These are phyloP conservation scores for Saccharomycopsis hybrid DNA, from an alignment of 1,139 yeast genomes.

Conservation along the genomic window DNA sequence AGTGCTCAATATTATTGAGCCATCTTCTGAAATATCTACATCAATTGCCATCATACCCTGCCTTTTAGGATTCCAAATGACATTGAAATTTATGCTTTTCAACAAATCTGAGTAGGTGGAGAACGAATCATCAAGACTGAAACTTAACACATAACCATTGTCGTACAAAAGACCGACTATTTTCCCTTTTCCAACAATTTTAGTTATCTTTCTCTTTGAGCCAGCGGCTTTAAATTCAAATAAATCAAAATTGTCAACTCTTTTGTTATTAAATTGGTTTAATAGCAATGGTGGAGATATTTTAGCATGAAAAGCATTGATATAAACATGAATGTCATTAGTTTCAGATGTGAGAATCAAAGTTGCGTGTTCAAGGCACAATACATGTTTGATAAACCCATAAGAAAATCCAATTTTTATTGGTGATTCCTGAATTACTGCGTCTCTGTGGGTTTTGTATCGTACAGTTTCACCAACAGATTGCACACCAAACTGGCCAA, in stretches of 20 bases:
- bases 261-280: constrained; percentile 23
- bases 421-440: constrained; percentile 33
- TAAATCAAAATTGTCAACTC: constrained; percentile 41
- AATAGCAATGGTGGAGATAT: constrained; percentile 33
- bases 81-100: constrained; percentile 34
- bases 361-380: constrained; percentile 68
- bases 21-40: constrained; percentile 63
- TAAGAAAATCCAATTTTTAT: constrained; percentile 40
- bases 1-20: constrained; percentile 63
- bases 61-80: constrained; percentile 51
- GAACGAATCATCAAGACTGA: constrained; percentile 29
- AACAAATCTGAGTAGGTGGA: constrained; percentile 28
- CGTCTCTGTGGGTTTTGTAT: constrained; percentile 25
- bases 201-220: constrained; percentile 30
- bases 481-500: constrained; percentile 77
- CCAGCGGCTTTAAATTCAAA: constrained; percentile 49
- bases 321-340: constrained; percentile 53
- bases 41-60: constrained; percentile 47
- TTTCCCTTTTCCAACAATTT: constrained; percentile 32
- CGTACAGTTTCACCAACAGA: constrained; percentile 29
- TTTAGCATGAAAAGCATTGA: constrained; percentile 52
- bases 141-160: constrained; percentile 45
- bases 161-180: constrained; percentile 41
- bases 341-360: constrained; percentile 49
- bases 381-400: constrained; percentile 46